These are phyloP conservation scores for Eustoma russellianum DNA, from an alignment of 257 asterid genomes.

Conservation along the genomic window DNA sequence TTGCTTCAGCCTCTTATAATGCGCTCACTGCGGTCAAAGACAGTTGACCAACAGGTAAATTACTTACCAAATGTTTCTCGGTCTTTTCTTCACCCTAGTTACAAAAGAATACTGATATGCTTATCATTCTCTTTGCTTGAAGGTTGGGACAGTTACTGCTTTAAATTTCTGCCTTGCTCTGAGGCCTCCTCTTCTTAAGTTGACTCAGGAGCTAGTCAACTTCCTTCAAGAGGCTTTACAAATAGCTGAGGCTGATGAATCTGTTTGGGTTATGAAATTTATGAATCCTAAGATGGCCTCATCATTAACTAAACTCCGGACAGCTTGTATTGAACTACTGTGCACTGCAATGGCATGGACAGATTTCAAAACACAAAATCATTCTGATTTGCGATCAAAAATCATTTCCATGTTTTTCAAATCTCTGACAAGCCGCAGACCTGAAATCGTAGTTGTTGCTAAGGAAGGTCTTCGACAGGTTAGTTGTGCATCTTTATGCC, in stretches of 20 bases:
- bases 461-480: slow-evolving; percentile 99
- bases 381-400: slow-evolving; percentile 87
- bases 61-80: slow-evolving; percentile 12
- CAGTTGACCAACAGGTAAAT: slow-evolving; percentile 94
- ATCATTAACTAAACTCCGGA: slow-evolving; percentile 87
- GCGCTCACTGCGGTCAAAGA: slow-evolving; percentile 88
- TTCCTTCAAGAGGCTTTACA: slow-evolving; percentile 98
- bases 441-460: slow-evolving; percentile 96
- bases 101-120: slow-evolving; percentile 4
- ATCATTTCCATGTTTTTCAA: slow-evolving; percentile 96
- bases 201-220: slow-evolving; percentile 82
- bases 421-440: slow-evolving; percentile 79
- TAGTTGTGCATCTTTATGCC: background rate
- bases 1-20: slow-evolving; percentile 88
- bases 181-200: slow-evolving; percentile 97
- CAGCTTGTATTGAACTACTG: slow-evolving; percentile 93
- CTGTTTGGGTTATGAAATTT: slow-evolving; percentile 78
- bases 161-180: slow-evolving; percentile 95
- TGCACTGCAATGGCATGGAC: slow-evolving; percentile 99
- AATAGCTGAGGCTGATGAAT: slow-evolving; percentile 93
- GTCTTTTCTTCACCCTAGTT: background rate
- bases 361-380: slow-evolving; percentile 95
- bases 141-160: slow-evolving; percentile 98
- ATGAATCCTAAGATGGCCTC: slow-evolving; percentile 88
- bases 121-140: slow-evolving; percentile 18